Evolutionary conservation across 352 stramenopile species (phyloP).

Genomic region (Phytophthora podocarpi): DNA sequence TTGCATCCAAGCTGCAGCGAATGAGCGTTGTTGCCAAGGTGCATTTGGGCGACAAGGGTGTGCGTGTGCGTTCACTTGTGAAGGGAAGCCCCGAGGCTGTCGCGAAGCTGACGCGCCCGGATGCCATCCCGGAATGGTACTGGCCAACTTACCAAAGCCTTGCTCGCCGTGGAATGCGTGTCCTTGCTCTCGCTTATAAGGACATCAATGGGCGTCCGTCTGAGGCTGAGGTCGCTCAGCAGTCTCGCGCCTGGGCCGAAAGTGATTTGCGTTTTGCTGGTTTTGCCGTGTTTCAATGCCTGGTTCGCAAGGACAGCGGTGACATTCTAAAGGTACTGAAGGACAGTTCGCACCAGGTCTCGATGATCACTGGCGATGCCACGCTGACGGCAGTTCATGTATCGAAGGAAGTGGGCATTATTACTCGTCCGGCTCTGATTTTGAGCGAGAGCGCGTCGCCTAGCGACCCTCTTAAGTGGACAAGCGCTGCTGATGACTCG

Average conservation of each 20-base stretch:
- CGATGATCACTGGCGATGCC: conserved; percentile 99
- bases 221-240: conserved; percentile 77
- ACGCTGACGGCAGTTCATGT: conserved; percentile 98
- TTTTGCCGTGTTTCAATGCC: conserved; percentile 91
- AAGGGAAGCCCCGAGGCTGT: conserved; percentile 98
- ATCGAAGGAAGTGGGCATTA: conserved; percentile 94
- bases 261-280: conserved; percentile 95
- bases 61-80: conserved; percentile 89
- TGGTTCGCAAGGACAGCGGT: conserved; percentile 96
- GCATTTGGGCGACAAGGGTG: conserved; percentile 71
- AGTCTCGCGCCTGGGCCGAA: conserved; percentile 91
- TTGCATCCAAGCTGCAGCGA: conserved; percentile 95
- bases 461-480: conserved; percentile 71
- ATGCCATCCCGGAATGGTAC: conserved; percentile 90
- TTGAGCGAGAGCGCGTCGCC: conserved; percentile 53
- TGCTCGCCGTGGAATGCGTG: conserved; percentile 84
- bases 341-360: conserved; percentile 91
- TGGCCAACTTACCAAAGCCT: conserved; percentile 88
- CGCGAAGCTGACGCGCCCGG: conserved; percentile 76
- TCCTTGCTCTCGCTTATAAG: conserved; percentile 97
- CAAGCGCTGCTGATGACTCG: conserved; percentile 76
- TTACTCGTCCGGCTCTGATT: conserved; percentile 79
- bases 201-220: conserved; percentile 80
- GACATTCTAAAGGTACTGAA: conserved; percentile 94
- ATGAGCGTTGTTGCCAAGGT: conserved; percentile 97